phyloP scores from a whole-genome alignment of 2,329 filamentous ascomycete species.

The Sarocladium kiliense region DNA sequence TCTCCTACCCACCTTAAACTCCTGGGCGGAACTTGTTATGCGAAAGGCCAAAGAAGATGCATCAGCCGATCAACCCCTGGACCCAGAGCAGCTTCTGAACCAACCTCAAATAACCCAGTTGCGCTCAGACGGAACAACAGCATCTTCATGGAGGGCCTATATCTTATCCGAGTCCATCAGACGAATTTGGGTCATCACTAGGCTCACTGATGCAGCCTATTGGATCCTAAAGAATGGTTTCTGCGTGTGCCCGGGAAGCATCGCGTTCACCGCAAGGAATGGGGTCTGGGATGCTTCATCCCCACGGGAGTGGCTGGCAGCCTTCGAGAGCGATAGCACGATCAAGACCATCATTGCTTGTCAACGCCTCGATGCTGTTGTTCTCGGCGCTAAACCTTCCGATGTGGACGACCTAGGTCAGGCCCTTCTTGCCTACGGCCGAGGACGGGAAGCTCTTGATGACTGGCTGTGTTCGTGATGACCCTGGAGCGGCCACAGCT shows the following conservation, averaged over 20 bases:
- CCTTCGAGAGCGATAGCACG: not conserved
- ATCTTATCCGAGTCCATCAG: conserved; percentile 19
- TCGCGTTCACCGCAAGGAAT: conserved; percentile 15
- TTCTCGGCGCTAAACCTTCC: not conserved
- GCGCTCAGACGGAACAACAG: not conserved
- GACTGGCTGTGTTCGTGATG: conserved; percentile 6
- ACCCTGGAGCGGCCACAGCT: no score
- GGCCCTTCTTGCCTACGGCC: conserved; percentile 7
- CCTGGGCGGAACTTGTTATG: not conserved
- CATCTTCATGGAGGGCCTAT: conserved; percentile 17
- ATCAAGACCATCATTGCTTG: not conserved
- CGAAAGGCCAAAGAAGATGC: not conserved
- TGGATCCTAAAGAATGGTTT: conserved; percentile 13
- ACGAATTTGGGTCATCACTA: conserved; percentile 16
- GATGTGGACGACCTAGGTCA: conserved; percentile 9
- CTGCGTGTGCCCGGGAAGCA: conserved; percentile 15
- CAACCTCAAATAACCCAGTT: not conserved
- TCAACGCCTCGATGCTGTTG: conserved; percentile 1
- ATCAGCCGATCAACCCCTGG: not conserved
- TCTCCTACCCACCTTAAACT: not conserved
- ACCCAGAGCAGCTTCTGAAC: not conserved
- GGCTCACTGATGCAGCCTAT: conserved; percentile 13
- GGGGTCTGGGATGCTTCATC: conserved; percentile 18
- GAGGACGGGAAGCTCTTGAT: conserved; percentile 3
- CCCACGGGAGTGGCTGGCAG: conserved; percentile 11